Evolutionary conservation across 768 basidiomycete species (phyloP), one percentile per base, ranked within the genome.

Genomic region (Suillus discolor): DNA sequence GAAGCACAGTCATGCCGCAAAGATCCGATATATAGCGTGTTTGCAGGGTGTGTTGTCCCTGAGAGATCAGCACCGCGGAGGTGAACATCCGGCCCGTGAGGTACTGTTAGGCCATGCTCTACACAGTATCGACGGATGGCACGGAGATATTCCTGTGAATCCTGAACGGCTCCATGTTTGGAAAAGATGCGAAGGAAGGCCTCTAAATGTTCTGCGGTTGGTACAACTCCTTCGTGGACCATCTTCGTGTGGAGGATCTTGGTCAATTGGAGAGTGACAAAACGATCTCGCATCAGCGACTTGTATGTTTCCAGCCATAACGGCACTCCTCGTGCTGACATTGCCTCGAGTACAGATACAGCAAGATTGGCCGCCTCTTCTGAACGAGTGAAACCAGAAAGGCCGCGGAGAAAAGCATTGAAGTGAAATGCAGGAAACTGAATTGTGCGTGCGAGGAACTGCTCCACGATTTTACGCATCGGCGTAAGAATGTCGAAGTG

Each of bases 401-500:
- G 73, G 6, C 85, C 82, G 60, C 81, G 80, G 23, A 89, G 81
- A 57, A 89, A 74, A 61, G 83, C 78, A 68, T 89, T 89, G 77
- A 84, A 87, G 64, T 79, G 61, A 47, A 75, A 71, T 41, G 81
- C 64, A 18, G 72, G 70, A 55, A 67, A 31, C 11, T 60, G 54
- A 12, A 71, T 69, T 36, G 65, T 45, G 23, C 70, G 71, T 38
- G 66, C 67, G 28, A 85, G 74, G 65, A 87, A 82, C 16, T 75
- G 72, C 41, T 82, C 73, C 12, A 85, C 70, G 31, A 88, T 69
- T 16, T 77, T 78, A 18, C 79, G 82, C 55, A 89, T 76, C 0
- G 84, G 81, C 2, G 80, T 65, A 16, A 85, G 67, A 31, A 89
- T 78, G 28, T 80, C 81, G 68, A 84, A 84, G 12, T 81, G 77